Conservation (phyloP, 1,139 yeast species). For the Debaryomycetaceae sp. region DNA sequence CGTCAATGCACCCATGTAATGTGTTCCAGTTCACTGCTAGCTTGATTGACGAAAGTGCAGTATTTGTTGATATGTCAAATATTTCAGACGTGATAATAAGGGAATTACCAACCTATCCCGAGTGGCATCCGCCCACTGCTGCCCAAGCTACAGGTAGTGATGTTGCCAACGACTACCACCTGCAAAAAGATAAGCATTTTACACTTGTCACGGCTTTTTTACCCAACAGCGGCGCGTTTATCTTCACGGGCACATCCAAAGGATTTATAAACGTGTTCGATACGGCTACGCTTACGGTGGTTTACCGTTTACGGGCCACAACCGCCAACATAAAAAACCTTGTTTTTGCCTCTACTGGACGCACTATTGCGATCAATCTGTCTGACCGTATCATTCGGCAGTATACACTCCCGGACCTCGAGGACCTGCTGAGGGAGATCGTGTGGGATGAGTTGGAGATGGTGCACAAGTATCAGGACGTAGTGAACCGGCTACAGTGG, state of each 20-base stretch:
- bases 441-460: slow-evolving; percentile 49
- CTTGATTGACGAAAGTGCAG: slow-evolving; percentile 43
- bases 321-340: slow-evolving; percentile 66
- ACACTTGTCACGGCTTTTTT: slow-evolving; percentile 26
- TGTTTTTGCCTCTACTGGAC: slow-evolving; percentile 53
- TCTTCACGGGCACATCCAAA: slow-evolving; percentile 68
- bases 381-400: slow-evolving; percentile 80
- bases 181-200: slow-evolving; percentile 9
- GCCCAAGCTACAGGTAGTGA: slow-evolving; percentile 2
- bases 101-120: slow-evolving; percentile 18
- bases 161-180: slow-evolving; percentile 7
- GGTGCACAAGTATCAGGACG: slow-evolving; percentile 83
- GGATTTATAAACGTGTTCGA: slow-evolving; percentile 59
- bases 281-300: slow-evolving; percentile 16
- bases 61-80: slow-evolving; percentile 39
- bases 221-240: slow-evolving; percentile 34
- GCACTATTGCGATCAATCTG: slow-evolving; percentile 65
- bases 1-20: slow-evolving; percentile 44
- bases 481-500: slow-evolving; percentile 85
- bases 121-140: too few species aligned
- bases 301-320: slow-evolving; percentile 46
- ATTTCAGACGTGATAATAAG: slow-evolving; percentile 16
- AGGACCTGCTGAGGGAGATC: slow-evolving; percentile 14
- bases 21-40: slow-evolving; percentile 36
- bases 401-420: slow-evolving; percentile 41